Evolutionary conservation across 2,329 filamentous ascomycete genomes (phyloP), one percentile per base, ranked within the genome.

Genomic region (Aspergillus ustus): DNA sequence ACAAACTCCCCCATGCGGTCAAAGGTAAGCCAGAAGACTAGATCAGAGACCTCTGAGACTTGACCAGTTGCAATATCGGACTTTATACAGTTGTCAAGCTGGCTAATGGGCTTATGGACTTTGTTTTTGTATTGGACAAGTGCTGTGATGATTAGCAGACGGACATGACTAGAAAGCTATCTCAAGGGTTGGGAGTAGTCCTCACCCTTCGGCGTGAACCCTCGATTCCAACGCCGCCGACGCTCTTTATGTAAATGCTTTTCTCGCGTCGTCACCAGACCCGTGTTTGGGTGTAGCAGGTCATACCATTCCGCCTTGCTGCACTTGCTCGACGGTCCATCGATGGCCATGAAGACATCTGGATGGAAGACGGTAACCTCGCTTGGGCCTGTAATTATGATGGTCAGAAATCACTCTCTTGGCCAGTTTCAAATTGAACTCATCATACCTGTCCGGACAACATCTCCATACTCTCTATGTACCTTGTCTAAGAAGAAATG

Each of bases 1-100:
- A 70, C 62, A 43, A 75, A 70, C 13, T 75, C 68, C 8, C 73
- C 73, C 68, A 78, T 75, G 40, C 69, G 62, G 37, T 77, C 71
- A 20, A 73, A 73, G 2, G 63, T 65, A 19, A 76, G 71, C 72
- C 71, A 75, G 56, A 68, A 70, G 22, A 73, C 64, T 1, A 64
- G 31, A 19, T 63, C 50, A 3, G 53, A 63, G 19, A 51, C 25
- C 13, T 66, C 53, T 1, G 56, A 52, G 2, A 40, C 29, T 3
- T 52, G 29, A 4, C 46, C 44, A 6, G n/a, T n/a, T 7, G 17
- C 20, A 34, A 44, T 44, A 37, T 52, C 34, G 46, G 15, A 4
- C 28, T 51, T 3, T 34, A 58, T 58, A 7, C 34, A 43, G 28
- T 34, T 25, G 34, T 58, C 56, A 13, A 58, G 46, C 22, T 52